Conservation (phyloP, 257 asterid species). For the Plantago elongata region DNA sequence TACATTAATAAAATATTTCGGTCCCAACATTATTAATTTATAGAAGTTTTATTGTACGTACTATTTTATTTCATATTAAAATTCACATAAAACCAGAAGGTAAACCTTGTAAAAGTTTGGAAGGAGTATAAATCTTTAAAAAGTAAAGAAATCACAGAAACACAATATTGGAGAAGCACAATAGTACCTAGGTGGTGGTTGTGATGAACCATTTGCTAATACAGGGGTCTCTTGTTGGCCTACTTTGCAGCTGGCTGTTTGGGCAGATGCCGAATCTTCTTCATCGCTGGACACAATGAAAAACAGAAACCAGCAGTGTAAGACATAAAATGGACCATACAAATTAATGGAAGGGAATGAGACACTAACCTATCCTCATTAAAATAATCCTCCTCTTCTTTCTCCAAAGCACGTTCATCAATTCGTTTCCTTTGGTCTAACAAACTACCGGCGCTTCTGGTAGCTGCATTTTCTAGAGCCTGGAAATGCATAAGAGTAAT, state of each 20-base stretch:
- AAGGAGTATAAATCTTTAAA: background rate
- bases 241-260: constrained; percentile 36
- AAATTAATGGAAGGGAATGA: constrained; percentile 8
- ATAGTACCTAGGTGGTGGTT: constrained; percentile 52
- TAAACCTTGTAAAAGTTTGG: too few species aligned
- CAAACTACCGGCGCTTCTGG: constrained; percentile 40
- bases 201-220: constrained; percentile 58
- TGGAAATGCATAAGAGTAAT: constrained; percentile 27
- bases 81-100: too few species aligned
- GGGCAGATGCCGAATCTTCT: constrained; percentile 89
- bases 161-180: background rate
- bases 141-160: background rate
- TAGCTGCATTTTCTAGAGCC: constrained; percentile 63
- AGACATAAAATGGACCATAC: background rate
- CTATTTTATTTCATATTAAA: too few species aligned
- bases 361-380: constrained; percentile 83
- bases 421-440: constrained; percentile 71
- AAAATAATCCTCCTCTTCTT: constrained; percentile 94
- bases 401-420: constrained; percentile 90
- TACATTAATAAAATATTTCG: too few species aligned
- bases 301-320: background rate
- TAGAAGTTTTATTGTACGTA: too few species aligned
- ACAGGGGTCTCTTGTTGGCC: constrained; percentile 41
- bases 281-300: constrained; percentile 49
- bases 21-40: too few species aligned